Conservation (phyloP, 2,329 filamentous ascomycete species). For the Colletotrichum lindemuthianum region DNA sequence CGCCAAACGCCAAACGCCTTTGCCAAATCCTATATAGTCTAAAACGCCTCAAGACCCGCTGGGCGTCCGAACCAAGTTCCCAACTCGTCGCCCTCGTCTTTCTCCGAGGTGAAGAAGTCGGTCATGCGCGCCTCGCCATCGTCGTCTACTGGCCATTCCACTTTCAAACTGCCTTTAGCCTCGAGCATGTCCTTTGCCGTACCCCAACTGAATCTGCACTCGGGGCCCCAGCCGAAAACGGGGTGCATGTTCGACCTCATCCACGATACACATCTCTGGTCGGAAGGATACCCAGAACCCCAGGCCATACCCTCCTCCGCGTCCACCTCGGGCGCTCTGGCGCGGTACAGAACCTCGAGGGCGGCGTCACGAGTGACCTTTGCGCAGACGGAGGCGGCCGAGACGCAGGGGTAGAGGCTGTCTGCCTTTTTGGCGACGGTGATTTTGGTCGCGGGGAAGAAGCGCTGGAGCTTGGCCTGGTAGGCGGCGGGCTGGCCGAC, state of each 20-base stretch:
- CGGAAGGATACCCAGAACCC: slow-evolving; percentile 95
- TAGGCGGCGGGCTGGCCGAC: slow-evolving; percentile 86
- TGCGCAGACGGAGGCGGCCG: slow-evolving; percentile 91
- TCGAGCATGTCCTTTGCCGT: slow-evolving; percentile 95
- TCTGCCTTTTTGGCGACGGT: slow-evolving; percentile 93
- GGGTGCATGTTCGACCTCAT: slow-evolving; percentile 88
- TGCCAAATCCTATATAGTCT: background rate
- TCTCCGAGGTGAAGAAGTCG: slow-evolving; percentile 71
- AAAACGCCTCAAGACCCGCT: slow-evolving; percentile 78
- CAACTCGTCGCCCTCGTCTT: slow-evolving; percentile 71
- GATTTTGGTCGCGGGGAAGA: slow-evolving; percentile 82
- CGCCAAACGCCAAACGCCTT: slow-evolving; percentile 8
- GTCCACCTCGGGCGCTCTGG: slow-evolving; percentile 44
- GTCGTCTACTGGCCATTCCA: slow-evolving; percentile 86
- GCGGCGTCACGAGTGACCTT: slow-evolving; percentile 96
- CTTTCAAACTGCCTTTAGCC: slow-evolving; percentile 72
- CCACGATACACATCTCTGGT: slow-evolving; percentile 83
- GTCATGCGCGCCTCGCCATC: slow-evolving; percentile 77
- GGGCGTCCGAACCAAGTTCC: slow-evolving; percentile 84
- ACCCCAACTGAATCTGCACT: slow-evolving; percentile 95
- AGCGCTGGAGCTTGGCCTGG: slow-evolving; percentile 82
- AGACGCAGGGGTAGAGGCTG: slow-evolving; percentile 90
- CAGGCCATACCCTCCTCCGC: slow-evolving; percentile 65
- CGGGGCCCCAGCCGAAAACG: slow-evolving; percentile 92
- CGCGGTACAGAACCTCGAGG: slow-evolving; percentile 79